Evolutionary conservation across 176 grass and related monocot species (phyloP).

Genomic region (Puya raimondii): DNA sequence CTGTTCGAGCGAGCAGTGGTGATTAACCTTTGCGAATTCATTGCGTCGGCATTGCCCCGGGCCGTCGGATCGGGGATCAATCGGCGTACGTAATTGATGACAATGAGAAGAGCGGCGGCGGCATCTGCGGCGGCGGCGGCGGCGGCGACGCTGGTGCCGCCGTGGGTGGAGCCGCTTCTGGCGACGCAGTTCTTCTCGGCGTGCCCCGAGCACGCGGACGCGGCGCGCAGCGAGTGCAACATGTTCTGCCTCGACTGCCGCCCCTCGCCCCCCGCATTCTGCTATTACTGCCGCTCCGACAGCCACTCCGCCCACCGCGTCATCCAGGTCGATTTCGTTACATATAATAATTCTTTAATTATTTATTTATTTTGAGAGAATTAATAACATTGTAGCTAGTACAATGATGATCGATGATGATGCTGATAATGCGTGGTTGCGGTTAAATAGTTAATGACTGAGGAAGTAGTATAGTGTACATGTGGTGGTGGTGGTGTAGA

Average conservation of each 20-base stretch:
- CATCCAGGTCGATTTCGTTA: conserved; percentile 43
- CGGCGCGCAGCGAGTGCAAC: conserved; percentile 67
- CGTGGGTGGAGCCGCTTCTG: conserved; percentile 61
- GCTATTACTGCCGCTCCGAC: conserved; percentile 68
- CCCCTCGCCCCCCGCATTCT: conserved; percentile 45
- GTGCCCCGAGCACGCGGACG: conserved; percentile 44
- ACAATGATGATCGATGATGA: too few species aligned
- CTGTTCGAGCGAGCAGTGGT: too few species aligned
- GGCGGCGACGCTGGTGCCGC: conserved; percentile 27
- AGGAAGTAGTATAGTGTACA: too few species aligned
- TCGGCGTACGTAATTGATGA: conserved; percentile 13
- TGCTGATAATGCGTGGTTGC: too few species aligned
- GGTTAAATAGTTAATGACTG: too few species aligned
- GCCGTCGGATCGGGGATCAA: too few species aligned
- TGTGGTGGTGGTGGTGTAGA: conserved; percentile 15
- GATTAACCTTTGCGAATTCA: too few species aligned
- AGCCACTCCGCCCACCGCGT: conserved; percentile 50
- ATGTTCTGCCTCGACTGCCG: conserved; percentile 80
- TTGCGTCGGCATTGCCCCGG: too few species aligned
- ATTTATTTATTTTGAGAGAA: too few species aligned
- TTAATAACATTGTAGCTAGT: too few species aligned
- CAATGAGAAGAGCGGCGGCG: conserved; percentile 54
- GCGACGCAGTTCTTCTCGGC: conserved; percentile 52
- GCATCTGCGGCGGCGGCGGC: neutral
- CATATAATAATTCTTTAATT: neutral